Base-by-base conservation (phyloP, 139 green algal genomes). In the Auxenochlorella pyrenoidosa region DNA sequence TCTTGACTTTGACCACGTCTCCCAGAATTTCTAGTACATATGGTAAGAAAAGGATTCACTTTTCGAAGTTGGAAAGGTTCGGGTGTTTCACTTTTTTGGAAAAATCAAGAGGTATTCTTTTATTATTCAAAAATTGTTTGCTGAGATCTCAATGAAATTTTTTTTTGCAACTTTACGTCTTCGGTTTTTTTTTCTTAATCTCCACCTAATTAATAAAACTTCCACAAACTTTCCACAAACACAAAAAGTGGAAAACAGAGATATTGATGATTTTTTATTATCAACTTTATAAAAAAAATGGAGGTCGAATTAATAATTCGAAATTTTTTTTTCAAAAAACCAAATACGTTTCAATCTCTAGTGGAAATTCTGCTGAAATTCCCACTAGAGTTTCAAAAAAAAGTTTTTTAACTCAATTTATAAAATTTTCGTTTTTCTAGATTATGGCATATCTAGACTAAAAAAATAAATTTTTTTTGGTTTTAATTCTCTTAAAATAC, bases 11-110 rank as follows among this genome's bases (percentile, higher is more conserved):
- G 38, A 76, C 85, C 60, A 88, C 85, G 85, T 88, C 85, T 88
- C 85, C 73, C 85, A 75, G 65, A 88, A 80, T 92, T 90, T 78
- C 72, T 82, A 92, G 88, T 88, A 90, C 83, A 76, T 91, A 88
- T 75, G 84, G 88, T 21, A 89, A 75, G 18, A 79, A 87, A 80
- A 80, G 73, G 59, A 75, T 87, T 88, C 86, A 84, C 66, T 83
- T 75, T 36, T 86, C 85, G 58, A 91, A 87, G 70, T 91, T 88
- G 41, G 85, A 80, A 89, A 71, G 91, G 76, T 79, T 91, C 68
- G 68, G 68, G n/a, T 82, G 92, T 88, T 79, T 71, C 41, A 66
- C 40, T 71, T 41, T 85, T 80, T 81, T 81, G n/a, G 75, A 63
- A 79, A 66, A 77, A 51, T 79, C 68, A 66, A 30, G 32, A 41